A percentile compares a stretch with the other conserved stretches of the same genome.
Evolutionary conservation across 2,329 filamentous ascomycete species (phyloP).

Genomic region (Nannizziopsis barbatae): DNA sequence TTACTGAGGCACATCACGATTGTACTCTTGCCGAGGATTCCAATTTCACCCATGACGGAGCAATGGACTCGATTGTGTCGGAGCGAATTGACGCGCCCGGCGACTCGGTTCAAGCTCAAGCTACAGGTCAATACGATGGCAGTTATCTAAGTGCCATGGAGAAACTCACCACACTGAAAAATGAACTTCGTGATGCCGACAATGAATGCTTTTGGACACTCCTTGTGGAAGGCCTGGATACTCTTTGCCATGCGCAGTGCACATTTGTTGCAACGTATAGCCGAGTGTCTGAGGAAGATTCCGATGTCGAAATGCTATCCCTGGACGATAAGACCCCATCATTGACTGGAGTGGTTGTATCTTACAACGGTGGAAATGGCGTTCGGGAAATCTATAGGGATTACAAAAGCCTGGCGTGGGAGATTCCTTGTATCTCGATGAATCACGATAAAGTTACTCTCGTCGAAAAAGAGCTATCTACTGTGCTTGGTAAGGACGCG

Average conservation of each 20-base stretch:
- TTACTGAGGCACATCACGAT: not conserved
- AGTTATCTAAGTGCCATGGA: slow-evolving; percentile 52
- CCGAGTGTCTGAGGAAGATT: slow-evolving; percentile 47
- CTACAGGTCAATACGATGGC: slow-evolving; percentile 19
- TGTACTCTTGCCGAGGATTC: not conserved
- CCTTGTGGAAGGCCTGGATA: slow-evolving; percentile 53
- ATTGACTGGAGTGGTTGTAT: slow-evolving; percentile 54
- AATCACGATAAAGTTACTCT: slow-evolving; percentile 60
- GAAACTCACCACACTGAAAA: slow-evolving; percentile 49
- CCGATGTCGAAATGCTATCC: slow-evolving; percentile 50
- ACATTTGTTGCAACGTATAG: slow-evolving; percentile 57
- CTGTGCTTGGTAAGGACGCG: slow-evolving; percentile 48
- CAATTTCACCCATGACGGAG: not conserved
- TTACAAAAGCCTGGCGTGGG: slow-evolving; percentile 54
- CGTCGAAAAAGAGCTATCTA: slow-evolving; percentile 50
- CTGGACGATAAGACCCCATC: slow-evolving; percentile 43
- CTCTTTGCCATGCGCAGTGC: slow-evolving; percentile 54
- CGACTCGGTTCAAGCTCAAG: not conserved
- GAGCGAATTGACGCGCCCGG: not conserved
- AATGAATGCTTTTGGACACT: slow-evolving; percentile 53
- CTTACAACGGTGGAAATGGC: slow-evolving; percentile 49
- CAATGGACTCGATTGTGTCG: not conserved
- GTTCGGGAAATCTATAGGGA: slow-evolving; percentile 41
- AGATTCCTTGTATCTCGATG: slow-evolving; percentile 57
- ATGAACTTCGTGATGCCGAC: slow-evolving; percentile 41